Evolutionary conservation across 176 grass and related monocot species (phyloP), one percentile per base, ranked within the genome.

Genomic region (Ensete glaucum): DNA sequence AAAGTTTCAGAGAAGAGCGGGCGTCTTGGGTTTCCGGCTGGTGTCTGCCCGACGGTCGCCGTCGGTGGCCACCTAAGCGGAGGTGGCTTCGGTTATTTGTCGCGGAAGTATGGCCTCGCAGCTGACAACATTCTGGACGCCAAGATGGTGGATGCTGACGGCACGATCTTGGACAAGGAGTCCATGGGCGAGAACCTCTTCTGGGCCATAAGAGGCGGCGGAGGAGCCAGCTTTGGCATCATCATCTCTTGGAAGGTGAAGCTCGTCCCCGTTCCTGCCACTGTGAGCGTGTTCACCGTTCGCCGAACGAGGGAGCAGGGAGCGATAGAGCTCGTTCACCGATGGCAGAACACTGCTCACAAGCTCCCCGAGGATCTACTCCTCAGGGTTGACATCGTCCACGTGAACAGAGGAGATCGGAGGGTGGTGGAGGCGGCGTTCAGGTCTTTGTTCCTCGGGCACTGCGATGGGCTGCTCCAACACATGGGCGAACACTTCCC

Each of bases 31-130:
- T 88, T 88, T 83, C 81, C 91, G 2, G 79, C 83, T 3, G 91
- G 91, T 11, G 56, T 83, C 26, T 96, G 88, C 65, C 57, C 81
- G 64, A 87, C 92, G 7, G 72, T 96, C 8, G 85, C 85, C 51
- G 83, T 88, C 0, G 87, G 87, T 23, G 87, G 87, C 34, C 79
- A 90, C 60, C 24, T 94, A 60, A 94, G 76, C 69, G 91, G 88
- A 58, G 88, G 92, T 15, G 88, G 81, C 8, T 76, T 91, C 11
- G 86, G 88, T 50, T 62, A 84, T 49, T 17, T 96, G 74, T 66
- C 67, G 29, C 77, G 92, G 66, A 88, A 73, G 62, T 82, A 75
- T 54, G 88, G 88, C 1, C 85, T 96, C 43, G 17, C 85, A 8
- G 34, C 53, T 2, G 73, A 75, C 73, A 75, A 75, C 15, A 16